These are phyloP conservation scores for Phytopythium litorale DNA, from an alignment of 352 stramenopile species.

Conservation along the genomic window DNA sequence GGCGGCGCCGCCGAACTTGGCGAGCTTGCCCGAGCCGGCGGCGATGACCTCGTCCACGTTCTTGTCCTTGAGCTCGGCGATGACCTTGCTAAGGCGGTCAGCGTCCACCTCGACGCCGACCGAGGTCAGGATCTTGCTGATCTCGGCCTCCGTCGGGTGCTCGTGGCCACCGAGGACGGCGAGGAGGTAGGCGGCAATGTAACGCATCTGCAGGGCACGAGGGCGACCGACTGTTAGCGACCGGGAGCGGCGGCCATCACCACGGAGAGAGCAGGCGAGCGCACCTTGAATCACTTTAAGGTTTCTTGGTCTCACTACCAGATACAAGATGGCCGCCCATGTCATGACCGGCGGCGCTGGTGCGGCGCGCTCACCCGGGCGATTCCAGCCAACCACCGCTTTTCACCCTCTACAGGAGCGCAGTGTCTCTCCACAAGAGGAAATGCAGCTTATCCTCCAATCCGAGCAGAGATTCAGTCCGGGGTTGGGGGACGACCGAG, in stretches of 20 bases:
- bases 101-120: conserved; percentile 88
- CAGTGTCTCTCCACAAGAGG: conserved; percentile 12
- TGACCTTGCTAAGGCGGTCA: conserved; percentile 57
- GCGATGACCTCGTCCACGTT: conserved; percentile 81
- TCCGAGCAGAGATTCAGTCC: neutral
- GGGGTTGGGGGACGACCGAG: neutral
- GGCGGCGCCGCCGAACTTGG: conserved; percentile 68
- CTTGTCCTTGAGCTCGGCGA: conserved; percentile 84
- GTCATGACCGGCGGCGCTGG: neutral
- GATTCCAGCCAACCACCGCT: conserved; percentile 39
- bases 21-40: conserved; percentile 75
- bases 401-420: conserved; percentile 45
- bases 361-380: conserved; percentile 8
- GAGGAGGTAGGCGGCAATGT: conserved; percentile 96
- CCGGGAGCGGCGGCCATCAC: neutral
- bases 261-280: conserved; percentile 1
- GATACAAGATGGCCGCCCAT: conserved; percentile 81
- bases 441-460: conserved; percentile 17
- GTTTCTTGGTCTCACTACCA: conserved; percentile 78
- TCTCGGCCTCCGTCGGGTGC: conserved; percentile 84
- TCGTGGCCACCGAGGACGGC: conserved; percentile 93
- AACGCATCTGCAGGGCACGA: conserved; percentile 83
- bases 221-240: neutral
- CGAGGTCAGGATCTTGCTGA: conserved; percentile 90
- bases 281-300: conserved; percentile 93